These are phyloP conservation scores for Scheffersomyces stambukii DNA, from an alignment of 1,139 yeast species.

Conservation along the genomic window DNA sequence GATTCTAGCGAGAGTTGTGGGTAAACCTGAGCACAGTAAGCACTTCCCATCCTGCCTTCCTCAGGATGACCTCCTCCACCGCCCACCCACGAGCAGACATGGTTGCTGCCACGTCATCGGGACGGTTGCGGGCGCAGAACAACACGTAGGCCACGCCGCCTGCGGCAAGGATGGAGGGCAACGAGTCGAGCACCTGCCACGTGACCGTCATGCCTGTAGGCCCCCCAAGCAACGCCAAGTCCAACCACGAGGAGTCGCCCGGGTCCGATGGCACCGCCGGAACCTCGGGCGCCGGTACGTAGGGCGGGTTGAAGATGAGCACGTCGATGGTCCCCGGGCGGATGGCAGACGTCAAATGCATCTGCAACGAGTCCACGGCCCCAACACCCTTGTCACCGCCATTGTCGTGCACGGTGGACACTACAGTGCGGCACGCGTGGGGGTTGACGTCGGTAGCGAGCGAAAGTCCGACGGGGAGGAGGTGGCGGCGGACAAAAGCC, in stretches of 20 bases:
- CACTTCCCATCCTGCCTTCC: conserved; percentile 98
- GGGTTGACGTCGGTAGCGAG: conserved; percentile 79
- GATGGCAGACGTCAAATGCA: conserved; percentile 52
- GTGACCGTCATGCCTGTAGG: conserved; percentile 86
- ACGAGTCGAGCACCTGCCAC: conserved; percentile 48
- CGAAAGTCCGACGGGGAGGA: conserved; percentile 48
- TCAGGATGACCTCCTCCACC: conserved; percentile 44
- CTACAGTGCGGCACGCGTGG: conserved; percentile 60
- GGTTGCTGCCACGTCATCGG: conserved; percentile 47
- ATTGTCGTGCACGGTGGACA: conserved; percentile 49
- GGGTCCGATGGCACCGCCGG: conserved; percentile 52
- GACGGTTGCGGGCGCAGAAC: conserved; percentile 86
- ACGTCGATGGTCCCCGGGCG: conserved; percentile 53
- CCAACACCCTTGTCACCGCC: conserved; percentile 8
- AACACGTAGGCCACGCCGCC: conserved; percentile 75
- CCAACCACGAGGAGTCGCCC: conserved; percentile 66
- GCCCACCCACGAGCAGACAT: conserved; percentile 57
- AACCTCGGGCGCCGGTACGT: conserved; percentile 77
- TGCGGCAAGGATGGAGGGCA: conserved; percentile 45
- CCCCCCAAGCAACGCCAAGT: conserved; percentile 87
- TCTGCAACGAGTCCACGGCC: conserved; percentile 53
- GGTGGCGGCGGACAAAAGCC: conserved; percentile 58
- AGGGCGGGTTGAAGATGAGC: conserved; percentile 89
- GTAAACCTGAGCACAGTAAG: conserved; percentile 61
- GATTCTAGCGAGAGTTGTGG: no score